Conservation (phyloP, 2,329 filamentous ascomycete species). For the Penicillium vulpinum region DNA sequence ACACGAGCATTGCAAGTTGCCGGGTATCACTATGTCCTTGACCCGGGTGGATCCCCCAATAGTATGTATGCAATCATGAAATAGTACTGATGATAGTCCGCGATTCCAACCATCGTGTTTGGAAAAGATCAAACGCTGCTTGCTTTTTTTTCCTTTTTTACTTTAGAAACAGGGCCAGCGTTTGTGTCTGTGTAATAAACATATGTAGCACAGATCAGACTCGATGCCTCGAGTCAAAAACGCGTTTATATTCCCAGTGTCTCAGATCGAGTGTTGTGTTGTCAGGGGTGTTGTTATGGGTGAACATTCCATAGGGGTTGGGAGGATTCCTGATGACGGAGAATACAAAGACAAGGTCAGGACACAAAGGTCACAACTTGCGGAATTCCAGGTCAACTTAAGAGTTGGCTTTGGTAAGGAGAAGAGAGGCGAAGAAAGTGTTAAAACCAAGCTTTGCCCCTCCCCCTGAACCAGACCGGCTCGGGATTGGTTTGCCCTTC, state of each 20-base stretch:
- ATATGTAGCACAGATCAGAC: background rate
- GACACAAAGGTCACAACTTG: background rate
- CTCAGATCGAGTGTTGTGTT: background rate
- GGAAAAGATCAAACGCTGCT: too few species aligned
- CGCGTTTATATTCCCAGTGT: background rate
- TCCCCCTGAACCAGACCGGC: slow-evolving; percentile 14
- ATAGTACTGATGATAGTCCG: background rate
- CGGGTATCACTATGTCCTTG: slow-evolving; percentile 8
- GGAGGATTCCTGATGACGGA: slow-evolving; percentile 22
- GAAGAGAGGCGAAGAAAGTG: background rate
- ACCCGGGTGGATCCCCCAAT: slow-evolving; percentile 1
- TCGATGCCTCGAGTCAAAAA: background rate
- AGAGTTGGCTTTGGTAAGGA: background rate
- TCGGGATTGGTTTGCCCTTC: background rate
- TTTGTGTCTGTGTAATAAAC: background rate
- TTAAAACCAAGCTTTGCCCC: slow-evolving; percentile 18
- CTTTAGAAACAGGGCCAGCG: too few species aligned
- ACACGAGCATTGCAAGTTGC: slow-evolving; percentile 10
- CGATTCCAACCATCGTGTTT: background rate
- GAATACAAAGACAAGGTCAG: background rate
- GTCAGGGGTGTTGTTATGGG: slow-evolving; percentile 22
- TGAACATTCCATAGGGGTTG: slow-evolving; percentile 19
- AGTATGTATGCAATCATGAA: background rate
- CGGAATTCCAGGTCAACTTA: slow-evolving; percentile 1
- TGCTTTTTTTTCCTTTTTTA: too few species aligned